These are phyloP conservation scores for Teratosphaeria viscida DNA, from an alignment of 2,329 filamentous ascomycete species.

Conservation along the genomic window DNA sequence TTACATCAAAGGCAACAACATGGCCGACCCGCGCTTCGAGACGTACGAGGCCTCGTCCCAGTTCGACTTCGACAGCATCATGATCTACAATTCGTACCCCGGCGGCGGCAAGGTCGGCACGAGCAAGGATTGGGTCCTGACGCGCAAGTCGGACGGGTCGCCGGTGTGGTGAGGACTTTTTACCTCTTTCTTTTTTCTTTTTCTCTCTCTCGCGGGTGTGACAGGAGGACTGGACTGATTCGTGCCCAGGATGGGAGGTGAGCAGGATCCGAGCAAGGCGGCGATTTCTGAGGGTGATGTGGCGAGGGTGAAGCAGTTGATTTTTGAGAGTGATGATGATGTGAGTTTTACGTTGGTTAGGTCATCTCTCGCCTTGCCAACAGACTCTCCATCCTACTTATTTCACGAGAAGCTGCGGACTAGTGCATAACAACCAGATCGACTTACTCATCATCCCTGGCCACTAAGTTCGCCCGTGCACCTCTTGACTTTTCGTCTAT, in stretches of 20 bases:
- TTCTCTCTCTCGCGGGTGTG: neutral
- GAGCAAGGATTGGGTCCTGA: neutral
- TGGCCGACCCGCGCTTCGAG: neutral
- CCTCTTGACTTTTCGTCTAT: no score
- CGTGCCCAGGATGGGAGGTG: neutral
- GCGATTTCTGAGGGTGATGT: neutral
- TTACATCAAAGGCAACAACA: neutral
- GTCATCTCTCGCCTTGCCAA: no score
- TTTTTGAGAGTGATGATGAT: no score
- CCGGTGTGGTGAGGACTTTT: neutral
- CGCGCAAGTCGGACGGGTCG: neutral
- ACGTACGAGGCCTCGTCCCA: neutral
- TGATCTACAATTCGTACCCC: neutral
- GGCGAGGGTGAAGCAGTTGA: neutral
- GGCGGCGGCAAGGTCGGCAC: neutral
- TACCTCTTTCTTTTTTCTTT: neutral
- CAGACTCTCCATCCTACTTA: no score
- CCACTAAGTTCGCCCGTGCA: no score
- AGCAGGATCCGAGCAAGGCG: neutral
- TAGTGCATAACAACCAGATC: no score
- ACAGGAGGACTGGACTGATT: neutral
- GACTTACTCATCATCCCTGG: no score
- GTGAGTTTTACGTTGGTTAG: no score
- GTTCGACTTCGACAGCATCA: slow-evolving; percentile 1
- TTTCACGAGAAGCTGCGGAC: no score